Evolutionary conservation across 306 rosid genomes (phyloP).

Genomic region (Argentina anserina): DNA sequence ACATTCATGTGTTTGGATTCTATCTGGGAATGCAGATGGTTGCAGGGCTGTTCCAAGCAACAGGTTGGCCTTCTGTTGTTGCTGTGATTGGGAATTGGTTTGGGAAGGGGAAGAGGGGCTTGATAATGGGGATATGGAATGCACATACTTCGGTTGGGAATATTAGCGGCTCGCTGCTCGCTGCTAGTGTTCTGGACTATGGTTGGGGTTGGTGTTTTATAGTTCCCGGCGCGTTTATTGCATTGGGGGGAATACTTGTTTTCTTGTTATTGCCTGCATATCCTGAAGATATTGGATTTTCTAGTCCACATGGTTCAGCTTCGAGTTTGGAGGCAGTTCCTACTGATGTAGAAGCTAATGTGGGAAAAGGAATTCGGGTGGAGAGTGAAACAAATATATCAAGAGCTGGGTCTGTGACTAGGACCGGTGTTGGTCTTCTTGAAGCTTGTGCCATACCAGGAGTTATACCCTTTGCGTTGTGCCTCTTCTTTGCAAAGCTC

Average conservation of each 20-base stretch:
- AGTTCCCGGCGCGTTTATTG: constrained; percentile 44
- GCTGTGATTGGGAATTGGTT: constrained; percentile 91
- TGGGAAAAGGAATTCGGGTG: not conserved
- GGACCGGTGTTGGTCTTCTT: constrained; percentile 55
- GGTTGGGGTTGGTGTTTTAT: constrained; percentile 94
- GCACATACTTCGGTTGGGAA: constrained; percentile 85
- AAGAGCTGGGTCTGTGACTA: constrained; percentile 26
- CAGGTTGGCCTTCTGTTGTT: constrained; percentile 89
- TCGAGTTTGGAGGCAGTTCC: constrained; percentile 10
- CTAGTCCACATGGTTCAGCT: constrained; percentile 24
- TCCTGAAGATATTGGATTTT: constrained; percentile 62
- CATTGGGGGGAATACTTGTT: constrained; percentile 58
- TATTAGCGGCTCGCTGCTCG: constrained; percentile 68
- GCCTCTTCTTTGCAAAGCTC: constrained; percentile 87
- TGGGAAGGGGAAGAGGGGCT: constrained; percentile 70
- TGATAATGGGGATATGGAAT: constrained; percentile 88
- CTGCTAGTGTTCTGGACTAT: constrained; percentile 66
- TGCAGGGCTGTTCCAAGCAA: constrained; percentile 78
- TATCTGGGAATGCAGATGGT: constrained; percentile 62
- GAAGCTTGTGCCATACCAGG: constrained; percentile 76
- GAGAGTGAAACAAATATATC: constrained; percentile 10
- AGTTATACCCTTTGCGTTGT: constrained; percentile 68
- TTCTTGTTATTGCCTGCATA: constrained; percentile 61
- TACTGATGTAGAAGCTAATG: constrained; percentile 44
- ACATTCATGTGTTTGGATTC: constrained; percentile 59